Conservation (phyloP, 202 grass and related monocot species). For the Saccharum hybrid region DNA sequence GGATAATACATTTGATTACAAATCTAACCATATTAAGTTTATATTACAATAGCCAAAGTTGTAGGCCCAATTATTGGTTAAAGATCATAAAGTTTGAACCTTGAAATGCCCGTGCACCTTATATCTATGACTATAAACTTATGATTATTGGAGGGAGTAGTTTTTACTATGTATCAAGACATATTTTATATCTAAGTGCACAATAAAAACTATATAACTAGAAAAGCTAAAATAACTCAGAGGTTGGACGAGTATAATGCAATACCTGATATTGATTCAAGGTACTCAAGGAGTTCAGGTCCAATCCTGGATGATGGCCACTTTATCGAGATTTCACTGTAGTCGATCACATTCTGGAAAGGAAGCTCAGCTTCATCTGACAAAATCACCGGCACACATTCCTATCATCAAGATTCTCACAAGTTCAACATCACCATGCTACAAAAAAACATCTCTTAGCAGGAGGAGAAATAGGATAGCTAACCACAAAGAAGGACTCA, state of each 20-base stretch:
- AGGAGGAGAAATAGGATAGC: conserved; percentile 41
- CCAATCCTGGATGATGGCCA: conserved; percentile 79
- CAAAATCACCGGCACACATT: conserved; percentile 93
- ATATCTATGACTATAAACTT: background rate
- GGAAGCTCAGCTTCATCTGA: conserved; percentile 92
- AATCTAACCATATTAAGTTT: background rate
- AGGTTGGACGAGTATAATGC: background rate
- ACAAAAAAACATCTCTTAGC: conserved; percentile 1
- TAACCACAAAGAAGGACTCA: conserved; percentile 89
- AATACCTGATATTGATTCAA: conserved; percentile 79
- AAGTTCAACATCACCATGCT: conserved; percentile 13
- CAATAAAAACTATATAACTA: background rate
- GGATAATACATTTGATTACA: background rate
- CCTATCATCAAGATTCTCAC: conserved; percentile 61
- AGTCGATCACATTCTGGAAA: conserved; percentile 89
- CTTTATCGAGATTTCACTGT: conserved; percentile 84
- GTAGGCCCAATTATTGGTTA: background rate
- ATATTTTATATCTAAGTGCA: background rate
- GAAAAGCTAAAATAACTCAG: background rate
- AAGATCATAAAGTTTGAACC: background rate
- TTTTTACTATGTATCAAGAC: background rate
- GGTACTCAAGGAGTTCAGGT: conserved; percentile 73
- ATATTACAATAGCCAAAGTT: background rate
- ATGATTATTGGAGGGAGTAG: background rate
- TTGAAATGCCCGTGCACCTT: background rate